Evolutionary conservation across 2,329 filamentous ascomycete genomes (phyloP).

Genomic region (Ciborinia camelliae): DNA sequence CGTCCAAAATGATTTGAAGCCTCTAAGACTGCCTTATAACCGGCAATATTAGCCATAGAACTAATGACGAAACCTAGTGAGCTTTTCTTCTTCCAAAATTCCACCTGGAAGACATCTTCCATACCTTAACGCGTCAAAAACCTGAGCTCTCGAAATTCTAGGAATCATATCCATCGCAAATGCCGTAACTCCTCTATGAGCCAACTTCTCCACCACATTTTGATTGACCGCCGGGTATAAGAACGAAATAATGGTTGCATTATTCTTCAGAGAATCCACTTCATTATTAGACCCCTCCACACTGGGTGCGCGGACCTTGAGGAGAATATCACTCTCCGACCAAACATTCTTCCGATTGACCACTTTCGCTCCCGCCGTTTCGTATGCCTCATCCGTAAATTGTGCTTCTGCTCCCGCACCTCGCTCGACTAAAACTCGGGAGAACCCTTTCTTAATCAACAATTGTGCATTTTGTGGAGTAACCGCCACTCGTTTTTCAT

Average conservation of each 20-base stretch:
- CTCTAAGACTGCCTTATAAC: constrained; percentile 87
- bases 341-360: constrained; percentile 69
- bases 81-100: constrained; percentile 19
- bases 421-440: constrained; percentile 71
- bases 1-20: constrained; percentile 86
- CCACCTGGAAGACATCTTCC: not conserved
- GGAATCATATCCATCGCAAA: constrained; percentile 95
- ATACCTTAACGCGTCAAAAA: constrained; percentile 71
- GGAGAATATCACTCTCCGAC: constrained; percentile 70
- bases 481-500: constrained; percentile 79
- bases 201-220: constrained; percentile 68
- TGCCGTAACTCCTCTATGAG: constrained; percentile 65
- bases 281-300: constrained; percentile 57
- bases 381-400: constrained; percentile 74
- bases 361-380: constrained; percentile 72
- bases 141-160: constrained; percentile 82
- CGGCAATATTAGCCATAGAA: constrained; percentile 92
- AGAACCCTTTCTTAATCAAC: constrained; percentile 81
- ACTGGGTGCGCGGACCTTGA: constrained; percentile 78
- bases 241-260: constrained; percentile 76
- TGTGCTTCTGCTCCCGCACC: constrained; percentile 76
- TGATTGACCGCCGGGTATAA: constrained; percentile 80
- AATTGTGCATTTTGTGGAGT: constrained; percentile 80
- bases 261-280: constrained; percentile 62
- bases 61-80: constrained; percentile 42